Conservation (phyloP, 2,329 filamentous ascomycete species). For the Penicillium oxalicum region DNA sequence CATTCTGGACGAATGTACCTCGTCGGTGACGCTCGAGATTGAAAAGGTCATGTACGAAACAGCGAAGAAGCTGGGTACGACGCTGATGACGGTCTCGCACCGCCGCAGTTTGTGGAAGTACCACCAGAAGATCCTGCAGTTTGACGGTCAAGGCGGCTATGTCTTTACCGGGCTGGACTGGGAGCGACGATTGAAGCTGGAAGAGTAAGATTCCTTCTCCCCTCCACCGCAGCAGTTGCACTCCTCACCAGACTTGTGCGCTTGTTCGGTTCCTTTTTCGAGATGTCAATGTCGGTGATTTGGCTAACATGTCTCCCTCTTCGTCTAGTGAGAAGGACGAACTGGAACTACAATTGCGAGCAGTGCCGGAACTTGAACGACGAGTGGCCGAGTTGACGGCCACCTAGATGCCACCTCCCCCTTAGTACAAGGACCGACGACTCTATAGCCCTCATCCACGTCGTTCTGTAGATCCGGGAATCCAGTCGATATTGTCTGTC, state of each 20-base stretch:
- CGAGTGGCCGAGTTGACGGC: slow-evolving; percentile 72
- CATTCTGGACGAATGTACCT: slow-evolving; percentile 95
- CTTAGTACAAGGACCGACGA: not conserved
- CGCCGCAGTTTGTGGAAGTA: slow-evolving; percentile 92
- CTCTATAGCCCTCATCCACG: not conserved
- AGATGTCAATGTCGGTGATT: too few relatives aligned
- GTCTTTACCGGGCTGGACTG: slow-evolving; percentile 88
- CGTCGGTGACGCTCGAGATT: slow-evolving; percentile 87
- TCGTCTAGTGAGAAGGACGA: slow-evolving; percentile 74
- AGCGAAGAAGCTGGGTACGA: slow-evolving; percentile 84
- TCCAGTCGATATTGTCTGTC: too few relatives aligned
- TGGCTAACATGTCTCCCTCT: slow-evolving; percentile 11
- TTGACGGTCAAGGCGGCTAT: slow-evolving; percentile 88
- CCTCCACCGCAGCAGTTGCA: not conserved
- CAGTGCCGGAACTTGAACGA: slow-evolving; percentile 82
- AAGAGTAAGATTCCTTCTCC: slow-evolving; percentile 56
- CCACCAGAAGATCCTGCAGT: slow-evolving; percentile 88
- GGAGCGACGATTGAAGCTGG: slow-evolving; percentile 73
- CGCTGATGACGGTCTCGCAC: slow-evolving; percentile 94
- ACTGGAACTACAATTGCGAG: slow-evolving; percentile 73
- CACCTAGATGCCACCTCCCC: slow-evolving; percentile 10
- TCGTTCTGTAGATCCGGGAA: not conserved
- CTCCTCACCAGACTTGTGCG: too few relatives aligned
- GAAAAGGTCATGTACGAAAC: slow-evolving; percentile 97
- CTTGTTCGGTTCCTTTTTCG: not conserved